Base-by-base conservation (phyloP, 495 filamentous ascomycete genomes). In the Penicillium waksmanii region DNA sequence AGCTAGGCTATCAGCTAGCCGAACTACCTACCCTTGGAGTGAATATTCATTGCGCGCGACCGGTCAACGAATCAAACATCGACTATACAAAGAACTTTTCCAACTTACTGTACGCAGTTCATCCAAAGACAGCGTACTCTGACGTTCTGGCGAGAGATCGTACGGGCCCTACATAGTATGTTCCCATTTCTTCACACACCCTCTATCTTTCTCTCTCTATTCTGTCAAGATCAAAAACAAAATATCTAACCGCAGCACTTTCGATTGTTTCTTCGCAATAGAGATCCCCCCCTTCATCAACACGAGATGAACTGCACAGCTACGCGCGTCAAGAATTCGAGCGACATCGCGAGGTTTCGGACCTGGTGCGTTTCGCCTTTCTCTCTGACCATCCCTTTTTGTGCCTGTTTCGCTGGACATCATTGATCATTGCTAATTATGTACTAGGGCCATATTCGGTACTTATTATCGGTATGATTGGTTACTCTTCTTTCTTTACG, bases 271-370 rank as follows among this genome's bases (percentile, higher is more conserved):
- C 51, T 19, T 42, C 51, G 8, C 58, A 42, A 1, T 42, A 80
- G 77, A 69, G 54, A 70, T 82, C 15, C 79, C 81, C 81, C 0
- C 68, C 67, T 3, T 78, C 77, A 4, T 59, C 76, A 5, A 82
- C 87, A 11, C 81, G 85, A 21, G 72, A 77, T 49, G 92, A 96
- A 63, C 85, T 92, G 59, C 80, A 81, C 35, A 73, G 75, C 27
- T 94, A 90, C 77, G 92, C 88, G 31, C 83, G 91, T 12, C 75
- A 80, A 46, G 91, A 95, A 63, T 93, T 95, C 67, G 87, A 91
- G 70, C 81, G 89, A 25, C 85, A 92, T 71, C 83, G 82, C 19
- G 61, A 78, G 34, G 87, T 94, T 21, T 86, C 84, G 3, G 91
- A 96, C 68, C 62, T 90, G 62, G 87, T 90, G 77, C 19, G 84